Evolutionary conservation across 2,329 filamentous ascomycete species (phyloP).

Genomic region (Leptographium galeiforme): DNA sequence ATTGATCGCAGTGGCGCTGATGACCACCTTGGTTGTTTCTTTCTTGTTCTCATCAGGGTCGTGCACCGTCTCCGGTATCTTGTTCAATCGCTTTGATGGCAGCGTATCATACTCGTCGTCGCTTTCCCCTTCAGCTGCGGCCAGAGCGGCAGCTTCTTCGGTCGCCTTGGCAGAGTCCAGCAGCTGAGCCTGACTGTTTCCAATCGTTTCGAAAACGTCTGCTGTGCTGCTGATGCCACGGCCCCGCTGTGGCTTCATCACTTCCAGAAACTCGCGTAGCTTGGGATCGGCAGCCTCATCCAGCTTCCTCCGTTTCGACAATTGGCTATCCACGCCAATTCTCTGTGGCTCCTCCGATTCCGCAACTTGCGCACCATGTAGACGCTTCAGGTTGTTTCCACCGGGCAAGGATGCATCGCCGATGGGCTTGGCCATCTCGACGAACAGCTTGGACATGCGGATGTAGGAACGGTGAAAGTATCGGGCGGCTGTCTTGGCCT

Average conservation of each 20-base stretch:
- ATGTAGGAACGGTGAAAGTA: constrained; percentile 96
- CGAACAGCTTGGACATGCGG: constrained; percentile 84
- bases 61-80: constrained; percentile 13
- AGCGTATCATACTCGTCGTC: constrained; percentile 65
- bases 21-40: constrained; percentile 2
- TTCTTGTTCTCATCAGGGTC: constrained; percentile 1
- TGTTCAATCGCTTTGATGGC: constrained; percentile 36
- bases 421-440: constrained; percentile 69
- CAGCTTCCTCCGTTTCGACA: constrained; percentile 52
- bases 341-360: background rate
- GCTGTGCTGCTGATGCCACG: constrained; percentile 10
- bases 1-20: constrained; percentile 7
- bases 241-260: constrained; percentile 53
- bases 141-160: constrained; percentile 5
- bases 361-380: constrained; percentile 2
- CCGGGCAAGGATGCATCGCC: constrained; percentile 27
- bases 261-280: constrained; percentile 71
- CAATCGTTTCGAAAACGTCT: constrained; percentile 7
- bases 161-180: background rate
- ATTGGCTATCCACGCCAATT: constrained; percentile 10
- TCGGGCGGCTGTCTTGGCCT: constrained; percentile 71
- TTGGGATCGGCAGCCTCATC: constrained; percentile 56
- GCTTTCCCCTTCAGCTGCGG: constrained; percentile 39
- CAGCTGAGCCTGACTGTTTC: background rate
- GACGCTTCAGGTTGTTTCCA: constrained; percentile 6